Base-by-base conservation (phyloP, 2,329 filamentous ascomycete genomes). In the Cladosporium sphaerospermum region DNA sequence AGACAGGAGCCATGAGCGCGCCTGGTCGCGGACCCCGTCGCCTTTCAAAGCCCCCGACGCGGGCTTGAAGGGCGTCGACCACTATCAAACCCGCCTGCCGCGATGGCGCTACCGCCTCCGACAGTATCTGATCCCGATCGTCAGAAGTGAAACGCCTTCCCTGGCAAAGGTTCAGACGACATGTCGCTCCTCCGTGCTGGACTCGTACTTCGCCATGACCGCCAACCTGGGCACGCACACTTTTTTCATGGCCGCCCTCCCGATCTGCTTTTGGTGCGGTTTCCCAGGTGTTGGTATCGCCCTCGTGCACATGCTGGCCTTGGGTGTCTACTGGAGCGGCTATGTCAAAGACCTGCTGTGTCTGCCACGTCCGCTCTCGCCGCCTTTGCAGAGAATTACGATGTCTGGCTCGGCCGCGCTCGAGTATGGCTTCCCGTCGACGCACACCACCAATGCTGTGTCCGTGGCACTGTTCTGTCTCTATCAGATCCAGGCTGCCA, bases 181-280 rank as follows among this genome's bases (percentile, higher is more conserved):
- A 67, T 72, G 92, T 68, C 87, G 92, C 64, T 86, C 88, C 16
- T 89, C 89, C 1, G 80, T 87, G 8, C 84, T 97, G 64, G 93
- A 99, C 72, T 89, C 89, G 57, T 99, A 96, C 75, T 99, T 99
- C 72, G 92, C 93, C 47, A 89, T 95, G 60, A 95, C 91, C 0
- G 93, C 93, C 58, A 99, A 97, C 70, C 81, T 97, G 52, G 89
- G 93, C 60, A 99, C 93, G 0, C 93, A 99, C 72, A 99, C 93
- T 0, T 97, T 96, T 75, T 99, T 96, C 77, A 97, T 97, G 91
- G 80, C 96, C 61, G 86, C 89, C 54, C 75, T 99, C 64, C 93
- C 93, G 5, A 89, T 97, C 59, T 80, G 96, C 62, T 97, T 97
- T 75, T 99, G 93, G 93, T 96, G 89, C 65, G 92, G 92, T 51